These are phyloP conservation scores for Nannochloris sp. DNA, from an alignment of 139 green algal genomes.

Conservation along the genomic window DNA sequence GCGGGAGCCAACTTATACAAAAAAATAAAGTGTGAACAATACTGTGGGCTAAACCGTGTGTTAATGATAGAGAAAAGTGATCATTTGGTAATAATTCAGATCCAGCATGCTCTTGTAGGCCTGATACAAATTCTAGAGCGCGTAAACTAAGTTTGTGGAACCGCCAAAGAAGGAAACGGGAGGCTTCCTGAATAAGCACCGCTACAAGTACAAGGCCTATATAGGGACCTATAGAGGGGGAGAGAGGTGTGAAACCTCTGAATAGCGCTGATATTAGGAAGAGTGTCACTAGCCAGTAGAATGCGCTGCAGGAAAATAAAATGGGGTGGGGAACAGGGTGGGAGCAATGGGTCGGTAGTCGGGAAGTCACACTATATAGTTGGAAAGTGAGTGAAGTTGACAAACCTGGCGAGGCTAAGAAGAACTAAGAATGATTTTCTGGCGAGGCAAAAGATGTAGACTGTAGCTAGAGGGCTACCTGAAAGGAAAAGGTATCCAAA, in stretches of 20 bases:
- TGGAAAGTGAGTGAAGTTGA: not conserved
- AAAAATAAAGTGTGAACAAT: constrained; percentile 31
- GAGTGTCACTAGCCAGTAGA: constrained; percentile 37
- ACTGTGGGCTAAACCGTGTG: constrained; percentile 34
- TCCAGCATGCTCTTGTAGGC: not conserved
- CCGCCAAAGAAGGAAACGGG: constrained; percentile 16
- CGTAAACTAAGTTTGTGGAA: constrained; percentile 20
- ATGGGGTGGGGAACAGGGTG: not conserved
- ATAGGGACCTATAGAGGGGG: not conserved
- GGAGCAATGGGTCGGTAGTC: not conserved
- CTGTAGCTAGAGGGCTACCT: constrained; percentile 6
- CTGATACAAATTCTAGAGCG: constrained; percentile 18
- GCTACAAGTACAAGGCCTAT: constrained; percentile 20
- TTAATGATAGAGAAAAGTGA: constrained; percentile 26
- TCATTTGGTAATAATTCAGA: constrained; percentile 12
- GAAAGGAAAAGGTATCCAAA: constrained; percentile 25
- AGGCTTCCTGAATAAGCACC: constrained; percentile 34
- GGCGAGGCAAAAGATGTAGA: constrained; percentile 18
- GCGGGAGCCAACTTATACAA: constrained; percentile 31
- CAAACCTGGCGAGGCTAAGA: constrained; percentile 16
- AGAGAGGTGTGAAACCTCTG: constrained; percentile 34
- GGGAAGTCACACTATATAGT: too few relatives aligned
- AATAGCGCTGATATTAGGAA: constrained; percentile 30
- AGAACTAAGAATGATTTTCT: constrained; percentile 31
- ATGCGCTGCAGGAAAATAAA: constrained; percentile 18